Conservation (phyloP, 169 alveolate species). For the Cyclospora cayetanensis region DNA sequence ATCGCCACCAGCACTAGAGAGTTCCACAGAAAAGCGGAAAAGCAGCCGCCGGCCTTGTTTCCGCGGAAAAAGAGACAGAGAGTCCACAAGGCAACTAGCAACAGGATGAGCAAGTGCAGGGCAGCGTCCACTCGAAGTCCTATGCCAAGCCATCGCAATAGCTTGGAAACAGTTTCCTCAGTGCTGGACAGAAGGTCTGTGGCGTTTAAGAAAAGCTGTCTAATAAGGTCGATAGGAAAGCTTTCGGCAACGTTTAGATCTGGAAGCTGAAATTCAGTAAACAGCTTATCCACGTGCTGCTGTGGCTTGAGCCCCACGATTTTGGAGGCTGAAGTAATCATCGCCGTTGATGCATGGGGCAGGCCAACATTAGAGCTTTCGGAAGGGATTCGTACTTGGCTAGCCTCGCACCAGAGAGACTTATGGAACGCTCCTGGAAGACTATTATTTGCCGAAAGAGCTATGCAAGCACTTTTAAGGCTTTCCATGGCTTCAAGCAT, state of each 20-base stretch:
- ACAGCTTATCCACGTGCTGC: not conserved
- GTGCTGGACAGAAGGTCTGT: not conserved
- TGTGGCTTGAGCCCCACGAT: not conserved
- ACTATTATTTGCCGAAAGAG: constrained; percentile 7
- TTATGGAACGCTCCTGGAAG: constrained; percentile 50
- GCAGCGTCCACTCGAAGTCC: constrained; percentile 14
- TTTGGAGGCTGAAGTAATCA: constrained; percentile 24
- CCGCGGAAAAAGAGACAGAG: constrained; percentile 39
- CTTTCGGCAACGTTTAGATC: not conserved
- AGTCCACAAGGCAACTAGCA: constrained; percentile 24
- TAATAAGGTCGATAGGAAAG: not conserved
- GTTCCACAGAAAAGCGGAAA: constrained; percentile 40
- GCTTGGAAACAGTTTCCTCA: constrained; percentile 23
- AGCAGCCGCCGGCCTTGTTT: not conserved
- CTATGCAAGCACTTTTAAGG: not conserved
- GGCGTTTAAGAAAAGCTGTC: not conserved
- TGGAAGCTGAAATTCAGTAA: constrained; percentile 6
- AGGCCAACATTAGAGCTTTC: not conserved
- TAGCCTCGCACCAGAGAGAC: constrained; percentile 32
- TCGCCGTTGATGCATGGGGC: not conserved
- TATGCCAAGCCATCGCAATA: constrained; percentile 12
- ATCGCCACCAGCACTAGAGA: not conserved
- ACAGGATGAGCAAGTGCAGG: constrained; percentile 28
- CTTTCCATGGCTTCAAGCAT: not conserved
- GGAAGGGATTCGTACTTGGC: not conserved